These are phyloP conservation scores for Mycosarcoma mackinlayi DNA, from an alignment of 1,284 basidiomycete species.

Conservation along the genomic window DNA sequence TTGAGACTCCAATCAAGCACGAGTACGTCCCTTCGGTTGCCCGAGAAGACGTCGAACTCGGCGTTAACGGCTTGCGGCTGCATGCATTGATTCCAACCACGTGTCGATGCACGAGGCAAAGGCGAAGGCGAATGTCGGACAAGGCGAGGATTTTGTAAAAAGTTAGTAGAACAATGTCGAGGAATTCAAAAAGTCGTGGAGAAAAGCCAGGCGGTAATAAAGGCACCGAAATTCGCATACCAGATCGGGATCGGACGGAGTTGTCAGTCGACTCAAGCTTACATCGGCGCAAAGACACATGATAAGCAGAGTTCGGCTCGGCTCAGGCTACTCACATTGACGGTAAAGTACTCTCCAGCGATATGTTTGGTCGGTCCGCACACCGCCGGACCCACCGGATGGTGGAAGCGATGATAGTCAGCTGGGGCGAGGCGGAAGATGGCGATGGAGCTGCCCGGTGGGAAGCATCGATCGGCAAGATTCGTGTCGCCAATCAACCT, in stretches of 20 bases:
- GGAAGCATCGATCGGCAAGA: constrained; percentile 69
- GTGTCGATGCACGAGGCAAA: no score
- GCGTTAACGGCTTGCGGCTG: constrained; percentile 60
- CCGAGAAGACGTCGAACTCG: constrained; percentile 62
- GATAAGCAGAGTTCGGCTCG: not conserved
- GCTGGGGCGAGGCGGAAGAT: constrained; percentile 83
- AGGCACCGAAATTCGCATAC: not conserved
- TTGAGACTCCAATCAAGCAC: constrained; percentile 50
- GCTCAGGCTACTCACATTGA: constrained; percentile 75
- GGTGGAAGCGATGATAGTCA: constrained; percentile 96
- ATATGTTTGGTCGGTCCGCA: constrained; percentile 71
- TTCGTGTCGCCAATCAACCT: constrained; percentile 76
- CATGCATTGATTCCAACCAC: not conserved
- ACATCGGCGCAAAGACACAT: not conserved
- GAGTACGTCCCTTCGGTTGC: constrained; percentile 53
- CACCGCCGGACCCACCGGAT: constrained; percentile 81
- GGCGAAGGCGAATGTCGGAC: not conserved
- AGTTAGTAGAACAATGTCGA: no score
- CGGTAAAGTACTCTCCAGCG: constrained; percentile 65
- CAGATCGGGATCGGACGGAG: not conserved
- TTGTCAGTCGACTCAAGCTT: not conserved
- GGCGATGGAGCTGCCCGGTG: constrained; percentile 70
- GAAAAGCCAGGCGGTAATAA: no score
- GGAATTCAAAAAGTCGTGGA: no score
- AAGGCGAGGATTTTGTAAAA: not conserved